Conservation (phyloP, 139 green algal genomes). For the Picochlorum sp. region DNA sequence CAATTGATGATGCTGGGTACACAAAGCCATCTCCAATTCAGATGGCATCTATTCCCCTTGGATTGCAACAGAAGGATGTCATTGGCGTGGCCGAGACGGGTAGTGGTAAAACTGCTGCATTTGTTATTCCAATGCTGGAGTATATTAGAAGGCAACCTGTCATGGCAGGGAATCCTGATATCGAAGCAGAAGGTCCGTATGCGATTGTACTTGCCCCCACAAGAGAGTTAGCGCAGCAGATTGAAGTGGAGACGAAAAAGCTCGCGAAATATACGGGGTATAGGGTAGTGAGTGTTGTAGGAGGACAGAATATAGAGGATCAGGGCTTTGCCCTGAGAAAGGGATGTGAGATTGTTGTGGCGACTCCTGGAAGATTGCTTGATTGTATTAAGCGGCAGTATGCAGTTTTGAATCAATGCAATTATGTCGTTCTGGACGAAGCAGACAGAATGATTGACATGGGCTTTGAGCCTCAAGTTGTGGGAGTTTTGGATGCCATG, state of each 20-base stretch:
- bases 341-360: constrained; percentile 96
- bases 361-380: constrained; percentile 87
- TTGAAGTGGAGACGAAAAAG: constrained; percentile 81
- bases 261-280: constrained; percentile 59
- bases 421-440: constrained; percentile 99
- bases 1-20: constrained; percentile 71
- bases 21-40: constrained; percentile 95
- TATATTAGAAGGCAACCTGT: constrained; percentile 87
- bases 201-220: constrained; percentile 93
- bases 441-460: constrained; percentile 99
- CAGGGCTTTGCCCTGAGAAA: constrained; percentile 79
- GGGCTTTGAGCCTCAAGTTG: constrained; percentile 95
- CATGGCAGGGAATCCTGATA: constrained; percentile 74
- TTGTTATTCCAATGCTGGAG: constrained; percentile 91
- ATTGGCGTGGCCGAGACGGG: constrained; percentile 94
- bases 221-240: constrained; percentile 85
- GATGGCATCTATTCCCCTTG: constrained; percentile 92
- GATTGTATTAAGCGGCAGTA: constrained; percentile 94
- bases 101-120: constrained; percentile 94
- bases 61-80: constrained; percentile 83
- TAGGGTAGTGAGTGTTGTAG: constrained; percentile 83
- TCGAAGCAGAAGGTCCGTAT: constrained; percentile 80
- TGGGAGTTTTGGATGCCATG: constrained; percentile 88
- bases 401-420: constrained; percentile 97
- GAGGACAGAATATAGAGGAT: constrained; percentile 93